Conservation (phyloP, 1,284 basidiomycete species). For the Macrocybe sp. region DNA sequence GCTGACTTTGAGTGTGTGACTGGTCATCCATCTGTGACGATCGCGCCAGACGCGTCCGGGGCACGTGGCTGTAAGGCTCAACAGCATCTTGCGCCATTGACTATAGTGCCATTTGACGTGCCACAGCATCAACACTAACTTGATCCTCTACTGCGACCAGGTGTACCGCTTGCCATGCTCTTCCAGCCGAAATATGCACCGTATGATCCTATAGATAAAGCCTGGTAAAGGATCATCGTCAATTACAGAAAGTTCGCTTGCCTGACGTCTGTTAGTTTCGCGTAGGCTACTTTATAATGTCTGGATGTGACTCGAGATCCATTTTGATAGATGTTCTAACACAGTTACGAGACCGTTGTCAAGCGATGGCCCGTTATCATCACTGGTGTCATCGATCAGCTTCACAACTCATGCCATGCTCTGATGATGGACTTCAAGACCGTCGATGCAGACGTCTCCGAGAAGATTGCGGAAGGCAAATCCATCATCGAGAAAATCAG, state of each 20-base stretch:
- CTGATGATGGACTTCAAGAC: constrained; percentile 28
- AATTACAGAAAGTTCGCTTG: not conserved
- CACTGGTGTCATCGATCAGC: constrained; percentile 71
- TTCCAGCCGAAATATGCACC: constrained; percentile 53
- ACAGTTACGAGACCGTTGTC: constrained; percentile 39
- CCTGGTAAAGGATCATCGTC: constrained; percentile 36
- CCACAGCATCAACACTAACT: not conserved
- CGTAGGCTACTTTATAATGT: constrained; percentile 33
- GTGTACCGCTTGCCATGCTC: constrained; percentile 14
- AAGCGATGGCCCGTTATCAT: constrained; percentile 91
- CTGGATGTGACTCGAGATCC: not conserved
- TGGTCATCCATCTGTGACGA: too few relatives aligned
- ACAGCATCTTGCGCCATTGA: not conserved
- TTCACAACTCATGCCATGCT: constrained; percentile 57
- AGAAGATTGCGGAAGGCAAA: constrained; percentile 68
- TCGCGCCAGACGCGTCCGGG: too few relatives aligned
- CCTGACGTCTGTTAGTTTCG: constrained; percentile 37
- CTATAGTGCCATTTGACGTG: not conserved
- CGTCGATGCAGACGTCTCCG: constrained; percentile 12
- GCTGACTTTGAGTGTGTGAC: too few relatives aligned
- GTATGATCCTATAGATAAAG: constrained; percentile 62
- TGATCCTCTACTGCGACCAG: not conserved
- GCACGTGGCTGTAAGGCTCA: not conserved
- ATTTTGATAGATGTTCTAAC: not conserved
- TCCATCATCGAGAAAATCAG: constrained; percentile 75